A percentile compares a stretch with the other conserved stretches of the same genome.
Conservation (phyloP, 805 yeast genomes). For the Kuraishia ogatae region DNA sequence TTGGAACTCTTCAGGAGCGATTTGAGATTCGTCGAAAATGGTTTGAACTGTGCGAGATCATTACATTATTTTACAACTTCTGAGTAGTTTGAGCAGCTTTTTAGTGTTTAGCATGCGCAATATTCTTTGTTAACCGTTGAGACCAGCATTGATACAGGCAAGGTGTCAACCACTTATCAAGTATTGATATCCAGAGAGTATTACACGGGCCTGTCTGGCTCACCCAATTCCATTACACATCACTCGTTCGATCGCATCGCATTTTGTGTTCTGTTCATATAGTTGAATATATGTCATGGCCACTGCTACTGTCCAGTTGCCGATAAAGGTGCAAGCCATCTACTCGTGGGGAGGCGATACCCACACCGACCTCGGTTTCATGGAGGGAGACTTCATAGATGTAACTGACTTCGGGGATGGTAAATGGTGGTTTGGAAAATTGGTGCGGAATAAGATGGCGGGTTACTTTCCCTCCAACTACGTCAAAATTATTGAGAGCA, state of each 20-base stretch:
- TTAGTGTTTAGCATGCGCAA: too few species aligned
- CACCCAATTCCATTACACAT: too few species aligned
- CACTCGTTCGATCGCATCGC: too few species aligned
- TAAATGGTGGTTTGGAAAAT: conserved; percentile 84
- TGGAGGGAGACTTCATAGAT: conserved; percentile 88
- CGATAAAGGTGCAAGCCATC: conserved; percentile 40
- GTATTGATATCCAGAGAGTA: too few species aligned
- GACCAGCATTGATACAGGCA: too few species aligned
- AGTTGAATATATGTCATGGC: background rate
- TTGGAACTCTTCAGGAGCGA: background rate
- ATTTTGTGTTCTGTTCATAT: background rate
- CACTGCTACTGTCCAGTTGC: conserved; percentile 4
- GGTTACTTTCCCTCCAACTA: conserved; percentile 88
- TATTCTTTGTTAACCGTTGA: too few species aligned
- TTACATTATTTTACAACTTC: background rate
- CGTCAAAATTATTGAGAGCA: conserved; percentile 27
- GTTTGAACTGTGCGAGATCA: background rate
- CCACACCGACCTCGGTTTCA: conserved; percentile 83
- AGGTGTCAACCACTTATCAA: too few species aligned
- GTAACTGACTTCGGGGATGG: conserved; percentile 75
- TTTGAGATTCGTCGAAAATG: background rate
- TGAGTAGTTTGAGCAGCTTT: too few species aligned
- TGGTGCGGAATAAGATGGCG: conserved; percentile 68
- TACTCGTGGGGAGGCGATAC: conserved; percentile 95
- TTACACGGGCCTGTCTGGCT: too few species aligned